Percentiles rank a stretch among this genome's conserved stretches.
Evolutionary conservation across 768 basidiomycete genomes (phyloP).

Genomic region (Leucogyrophana mollusca): DNA sequence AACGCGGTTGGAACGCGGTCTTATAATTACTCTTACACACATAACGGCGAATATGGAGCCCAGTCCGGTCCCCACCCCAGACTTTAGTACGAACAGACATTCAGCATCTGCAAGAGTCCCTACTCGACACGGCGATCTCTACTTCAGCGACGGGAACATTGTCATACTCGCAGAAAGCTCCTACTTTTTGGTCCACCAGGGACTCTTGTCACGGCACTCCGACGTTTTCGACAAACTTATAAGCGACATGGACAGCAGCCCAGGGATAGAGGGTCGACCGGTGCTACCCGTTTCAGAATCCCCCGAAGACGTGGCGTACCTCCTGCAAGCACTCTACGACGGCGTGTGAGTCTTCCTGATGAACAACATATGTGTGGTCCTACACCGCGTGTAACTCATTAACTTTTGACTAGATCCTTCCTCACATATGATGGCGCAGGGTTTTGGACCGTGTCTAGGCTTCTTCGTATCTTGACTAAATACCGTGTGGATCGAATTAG

Average conservation of each 20-base stretch:
- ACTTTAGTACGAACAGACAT: conserved; percentile 49
- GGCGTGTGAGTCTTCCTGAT: conserved; percentile 54
- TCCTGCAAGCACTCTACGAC: conserved; percentile 68
- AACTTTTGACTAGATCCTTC: conserved; percentile 40
- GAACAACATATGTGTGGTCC: no score
- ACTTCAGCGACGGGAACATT: conserved; percentile 70
- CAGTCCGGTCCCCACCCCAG: conserved; percentile 20
- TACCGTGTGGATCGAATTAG: conserved; percentile 62
- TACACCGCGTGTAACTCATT: conserved; percentile 12
- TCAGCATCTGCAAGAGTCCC: conserved; percentile 14
- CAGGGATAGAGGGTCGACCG: conserved; percentile 52
- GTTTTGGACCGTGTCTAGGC: conserved; percentile 51
- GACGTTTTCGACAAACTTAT: conserved; percentile 43
- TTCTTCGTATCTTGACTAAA: conserved; percentile 63
- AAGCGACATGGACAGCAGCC: conserved; percentile 22
- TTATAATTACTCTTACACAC: no score
- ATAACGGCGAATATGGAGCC: no score
- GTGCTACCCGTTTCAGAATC: conserved; percentile 55
- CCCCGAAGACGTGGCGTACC: conserved; percentile 53
- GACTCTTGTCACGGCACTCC: conserved; percentile 66
- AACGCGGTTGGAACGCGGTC: no score
- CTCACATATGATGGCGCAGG: conserved; percentile 47
- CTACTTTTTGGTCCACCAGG: conserved; percentile 71
- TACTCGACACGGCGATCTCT: conserved; percentile 50
- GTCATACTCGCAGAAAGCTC: conserved; percentile 53